Base-by-base conservation (phyloP, 2,329 filamentous ascomycete species). In the Tolypocladium cylindrosporum region DNA sequence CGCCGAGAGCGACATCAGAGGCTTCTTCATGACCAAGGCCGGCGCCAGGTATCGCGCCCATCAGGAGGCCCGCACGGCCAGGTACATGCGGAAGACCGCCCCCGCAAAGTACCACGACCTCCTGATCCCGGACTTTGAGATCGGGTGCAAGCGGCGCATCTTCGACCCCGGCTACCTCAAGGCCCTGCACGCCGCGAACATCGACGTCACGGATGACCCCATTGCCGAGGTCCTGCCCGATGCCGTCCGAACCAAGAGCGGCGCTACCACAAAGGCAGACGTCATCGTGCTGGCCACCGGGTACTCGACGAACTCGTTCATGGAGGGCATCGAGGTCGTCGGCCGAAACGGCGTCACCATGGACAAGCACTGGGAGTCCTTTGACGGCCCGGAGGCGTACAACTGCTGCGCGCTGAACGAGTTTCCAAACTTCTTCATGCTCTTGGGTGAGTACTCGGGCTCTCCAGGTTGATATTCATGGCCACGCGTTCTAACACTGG, bases 371-470 rank as follows among this genome's bases (percentile, higher is more conserved):
- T 87, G 85, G 84, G 72, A 79, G 1, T 72, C 76, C 27, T 76
- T 80, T 55, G 83, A 82, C n/a, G 85, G 85, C 0, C 72, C 81
- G 0, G 82, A 81, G 60, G 85, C 84, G 0, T 88, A 88, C 65
- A 78, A 83, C 57, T 79, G 79, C 27, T 78, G 78, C 1, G 76
- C 78, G 1, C 71, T 87, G 68, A 80, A 80, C 61, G 79, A 79
- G 0, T 86, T 86, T 64, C 85, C 85, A 2, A 88, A 88, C 65
- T 83, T 87, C 64, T 87, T 87, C 70, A 74, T 86, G 58, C 69
- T 87, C 0, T 78, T 85, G 45, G 84, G 74, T 71, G 54, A n/a
- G 54, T 37, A 0, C 31, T 8, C 27, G 21, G 4, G 19, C 2
- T 19, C 27, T 5, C 27, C 48, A 6, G 2, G 8, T 3, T 37